Conservation (phyloP, 192 early-diverging fungal species). For the Backusella luteola region DNA sequence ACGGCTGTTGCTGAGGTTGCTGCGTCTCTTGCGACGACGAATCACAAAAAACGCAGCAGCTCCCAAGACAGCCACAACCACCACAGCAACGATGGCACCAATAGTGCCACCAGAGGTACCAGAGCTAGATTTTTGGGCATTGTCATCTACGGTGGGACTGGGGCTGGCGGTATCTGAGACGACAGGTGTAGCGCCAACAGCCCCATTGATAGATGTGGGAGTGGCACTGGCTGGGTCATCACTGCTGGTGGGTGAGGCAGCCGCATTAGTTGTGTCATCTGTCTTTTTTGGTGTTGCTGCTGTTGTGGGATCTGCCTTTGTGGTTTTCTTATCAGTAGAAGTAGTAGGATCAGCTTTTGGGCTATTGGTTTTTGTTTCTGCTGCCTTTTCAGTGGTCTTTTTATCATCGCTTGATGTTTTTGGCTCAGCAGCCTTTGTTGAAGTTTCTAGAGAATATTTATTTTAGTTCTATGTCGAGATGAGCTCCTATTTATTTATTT, state of each 20-base stretch:
- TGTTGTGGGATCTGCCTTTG: background rate
- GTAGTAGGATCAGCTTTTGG: background rate
- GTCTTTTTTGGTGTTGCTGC: background rate
- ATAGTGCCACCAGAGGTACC: conserved; percentile 24
- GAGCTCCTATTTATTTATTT: background rate
- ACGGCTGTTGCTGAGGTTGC: background rate
- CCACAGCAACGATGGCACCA: conserved; percentile 34
- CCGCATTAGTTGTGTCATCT: background rate
- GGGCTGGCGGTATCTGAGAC: background rate
- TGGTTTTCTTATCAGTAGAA: background rate
- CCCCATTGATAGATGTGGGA: background rate
- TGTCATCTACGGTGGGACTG: background rate
- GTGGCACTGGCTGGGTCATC: background rate
- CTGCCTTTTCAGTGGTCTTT: background rate
- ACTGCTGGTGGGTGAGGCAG: background rate
- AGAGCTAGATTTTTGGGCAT: background rate
- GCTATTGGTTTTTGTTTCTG: background rate
- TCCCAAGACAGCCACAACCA: conserved; percentile 19
- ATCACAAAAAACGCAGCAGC: conserved; percentile 24
- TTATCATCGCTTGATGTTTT: background rate
- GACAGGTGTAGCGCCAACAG: background rate
- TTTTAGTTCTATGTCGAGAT: background rate
- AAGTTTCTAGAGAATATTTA: background rate
- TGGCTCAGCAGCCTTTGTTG: background rate
- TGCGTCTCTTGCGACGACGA: background rate